These are phyloP conservation scores for Mucor saturninus DNA, from an alignment of 371 early-diverging fungal genomes.

Conservation along the genomic window DNA sequence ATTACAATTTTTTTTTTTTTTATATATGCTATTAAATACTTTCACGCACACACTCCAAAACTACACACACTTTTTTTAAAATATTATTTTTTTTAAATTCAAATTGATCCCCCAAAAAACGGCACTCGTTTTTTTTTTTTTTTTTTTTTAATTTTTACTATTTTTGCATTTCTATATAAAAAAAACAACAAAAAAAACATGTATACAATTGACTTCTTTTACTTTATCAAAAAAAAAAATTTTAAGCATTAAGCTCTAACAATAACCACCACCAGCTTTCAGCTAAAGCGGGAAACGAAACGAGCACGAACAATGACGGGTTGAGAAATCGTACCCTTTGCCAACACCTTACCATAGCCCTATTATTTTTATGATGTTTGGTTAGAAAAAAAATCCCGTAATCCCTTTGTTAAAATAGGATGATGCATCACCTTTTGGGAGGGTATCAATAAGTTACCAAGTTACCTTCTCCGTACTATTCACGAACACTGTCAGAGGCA, in stretches of 20 bases:
- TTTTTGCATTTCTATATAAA: slow-evolving; percentile 17
- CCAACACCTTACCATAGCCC: slow-evolving; percentile 98
- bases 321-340: slow-evolving; percentile 92
- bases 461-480: slow-evolving; percentile 87
- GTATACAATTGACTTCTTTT: too few species aligned
- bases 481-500: slow-evolving; percentile 90
- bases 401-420: background rate
- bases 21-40: slow-evolving; percentile 17
- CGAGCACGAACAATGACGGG: slow-evolving; percentile 99
- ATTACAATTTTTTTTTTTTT: background rate
- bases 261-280: slow-evolving; percentile 97
- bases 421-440: slow-evolving; percentile 59
- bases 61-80: too few species aligned
- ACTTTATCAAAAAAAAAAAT: background rate
- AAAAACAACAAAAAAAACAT: slow-evolving; percentile 3
- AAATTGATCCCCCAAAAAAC: too few species aligned
- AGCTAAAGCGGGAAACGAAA: slow-evolving; percentile 90
- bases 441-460: slow-evolving; percentile 93
- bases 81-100: too few species aligned
- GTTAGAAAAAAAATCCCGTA: background rate
- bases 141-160: too few species aligned
- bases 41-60: too few species aligned
- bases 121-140: too few species aligned
- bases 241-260: slow-evolving; percentile 36
- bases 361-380: slow-evolving; percentile 6